These are phyloP conservation scores for Geotrichum histeridarum DNA, from an alignment of 1,139 yeast genomes.

Conservation along the genomic window DNA sequence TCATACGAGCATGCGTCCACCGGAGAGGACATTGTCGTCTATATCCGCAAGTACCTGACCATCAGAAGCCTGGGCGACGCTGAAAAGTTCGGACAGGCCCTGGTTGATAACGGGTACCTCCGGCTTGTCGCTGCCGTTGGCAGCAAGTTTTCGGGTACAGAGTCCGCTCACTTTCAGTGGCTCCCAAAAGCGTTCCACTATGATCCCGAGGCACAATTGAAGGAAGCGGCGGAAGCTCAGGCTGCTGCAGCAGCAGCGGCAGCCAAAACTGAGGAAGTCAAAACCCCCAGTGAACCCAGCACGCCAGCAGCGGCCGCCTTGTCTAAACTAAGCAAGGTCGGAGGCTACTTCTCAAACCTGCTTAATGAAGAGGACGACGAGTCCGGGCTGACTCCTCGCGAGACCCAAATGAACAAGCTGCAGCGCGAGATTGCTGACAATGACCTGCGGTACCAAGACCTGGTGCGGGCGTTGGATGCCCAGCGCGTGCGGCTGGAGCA, in stretches of 20 bases:
- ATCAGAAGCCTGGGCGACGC: conserved; percentile 43
- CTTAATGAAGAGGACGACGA: conserved; percentile 7
- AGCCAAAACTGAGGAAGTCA: background rate
- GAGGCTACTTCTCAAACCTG: conserved; percentile 15
- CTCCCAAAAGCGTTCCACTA: conserved; percentile 47
- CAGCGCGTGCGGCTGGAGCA: conserved; percentile 69
- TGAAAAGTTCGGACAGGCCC: conserved; percentile 73
- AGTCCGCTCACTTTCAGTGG: conserved; percentile 80
- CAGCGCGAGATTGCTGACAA: conserved; percentile 36
- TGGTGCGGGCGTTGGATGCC: conserved; percentile 55
- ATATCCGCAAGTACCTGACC: conserved; percentile 45
- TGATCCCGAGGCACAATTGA: background rate
- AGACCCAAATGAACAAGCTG: conserved; percentile 22
- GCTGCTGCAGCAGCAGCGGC: background rate
- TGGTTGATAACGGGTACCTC: conserved; percentile 60
- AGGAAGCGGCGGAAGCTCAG: background rate
- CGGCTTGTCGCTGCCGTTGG: conserved; percentile 58
- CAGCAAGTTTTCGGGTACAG: conserved; percentile 67
- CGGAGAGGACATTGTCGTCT: conserved; percentile 57
- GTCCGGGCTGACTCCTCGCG: conserved; percentile 2
- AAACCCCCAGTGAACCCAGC: background rate
- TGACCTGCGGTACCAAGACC: conserved; percentile 52
- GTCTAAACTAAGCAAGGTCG: conserved; percentile 6
- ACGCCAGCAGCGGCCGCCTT: background rate
- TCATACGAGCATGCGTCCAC: conserved; percentile 59